Conservation (phyloP, 2,329 filamentous ascomycete genomes). For the Sporothrix dimorphospora region DNA sequence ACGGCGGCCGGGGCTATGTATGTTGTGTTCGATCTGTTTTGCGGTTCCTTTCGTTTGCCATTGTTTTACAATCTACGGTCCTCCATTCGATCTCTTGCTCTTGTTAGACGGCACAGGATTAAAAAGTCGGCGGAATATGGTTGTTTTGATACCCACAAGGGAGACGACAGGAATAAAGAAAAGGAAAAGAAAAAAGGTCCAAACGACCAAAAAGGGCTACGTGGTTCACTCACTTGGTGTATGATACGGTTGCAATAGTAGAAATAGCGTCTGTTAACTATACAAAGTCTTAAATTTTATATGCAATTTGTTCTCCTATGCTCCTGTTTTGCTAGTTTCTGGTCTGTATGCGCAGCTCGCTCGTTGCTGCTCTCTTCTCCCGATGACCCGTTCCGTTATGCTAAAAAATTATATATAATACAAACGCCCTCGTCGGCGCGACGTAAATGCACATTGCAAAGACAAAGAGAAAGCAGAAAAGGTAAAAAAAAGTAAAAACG, state of each 20-base stretch:
- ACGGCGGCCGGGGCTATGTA: background rate
- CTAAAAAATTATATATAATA: constrained; percentile 21
- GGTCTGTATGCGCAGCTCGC: background rate
- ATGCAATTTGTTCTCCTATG: constrained; percentile 1
- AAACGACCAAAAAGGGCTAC: background rate
- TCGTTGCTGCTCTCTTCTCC: background rate
- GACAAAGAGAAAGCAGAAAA: constrained; percentile 5
- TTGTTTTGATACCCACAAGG: constrained; percentile 28
- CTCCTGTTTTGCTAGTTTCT: background rate
- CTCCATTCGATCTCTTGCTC: background rate
- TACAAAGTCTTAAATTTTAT: background rate
- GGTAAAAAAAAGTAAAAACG: too few relatives aligned
- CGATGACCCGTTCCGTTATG: constrained; percentile 14
- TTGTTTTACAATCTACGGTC: background rate
- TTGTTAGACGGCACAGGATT: background rate
- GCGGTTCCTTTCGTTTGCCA: background rate
- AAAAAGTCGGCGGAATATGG: constrained; percentile 3
- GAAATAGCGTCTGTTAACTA: background rate
- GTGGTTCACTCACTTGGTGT: background rate
- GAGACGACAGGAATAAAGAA: background rate
- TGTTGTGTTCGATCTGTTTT: constrained; percentile 2
- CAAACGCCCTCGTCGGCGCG: background rate
- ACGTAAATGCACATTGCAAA: constrained; percentile 17
- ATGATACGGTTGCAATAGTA: background rate
- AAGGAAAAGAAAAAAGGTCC: background rate